A percentile compares a stretch with the other conserved stretches of the same genome.
These are phyloP conservation scores for Kwoniella dendrophila DNA, from an alignment of 768 basidiomycete species.

Conservation along the genomic window DNA sequence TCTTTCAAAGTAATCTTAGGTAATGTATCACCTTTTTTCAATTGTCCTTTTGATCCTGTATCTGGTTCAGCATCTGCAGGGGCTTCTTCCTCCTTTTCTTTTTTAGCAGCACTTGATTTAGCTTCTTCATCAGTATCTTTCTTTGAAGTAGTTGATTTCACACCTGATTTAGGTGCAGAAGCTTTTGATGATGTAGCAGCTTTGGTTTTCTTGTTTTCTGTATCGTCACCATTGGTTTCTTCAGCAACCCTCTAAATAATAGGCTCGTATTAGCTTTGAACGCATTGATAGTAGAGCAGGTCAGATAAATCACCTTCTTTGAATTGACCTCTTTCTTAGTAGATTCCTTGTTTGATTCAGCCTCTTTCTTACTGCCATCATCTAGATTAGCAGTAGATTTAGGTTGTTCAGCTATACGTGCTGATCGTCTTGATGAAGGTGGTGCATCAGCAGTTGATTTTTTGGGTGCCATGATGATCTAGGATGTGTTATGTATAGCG, in stretches of 20 bases:
- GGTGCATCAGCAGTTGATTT: constrained; percentile 10
- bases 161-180: constrained; percentile 25
- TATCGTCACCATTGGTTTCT: not conserved
- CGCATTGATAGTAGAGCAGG: constrained; percentile 1
- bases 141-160: constrained; percentile 16
- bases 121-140: constrained; percentile 33
- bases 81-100: constrained; percentile 48
- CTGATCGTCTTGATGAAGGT: constrained; percentile 14
- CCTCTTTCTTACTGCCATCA: constrained; percentile 5
- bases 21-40: constrained; percentile 74
- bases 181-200: constrained; percentile 17
- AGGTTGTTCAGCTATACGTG: constrained; percentile 20
- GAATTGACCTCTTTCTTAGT: constrained; percentile 31
- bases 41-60: constrained; percentile 42
- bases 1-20: constrained; percentile 77
- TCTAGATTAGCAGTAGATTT: not conserved
- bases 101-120: constrained; percentile 17
- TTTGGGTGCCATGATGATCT: constrained; percentile 17
- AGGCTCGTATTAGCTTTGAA: constrained; percentile 32
- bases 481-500: not conserved
- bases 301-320: constrained; percentile 35
- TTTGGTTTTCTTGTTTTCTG: constrained; percentile 30
- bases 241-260: constrained; percentile 23
- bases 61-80: constrained; percentile 41
- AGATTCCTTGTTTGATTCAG: constrained; percentile 11